Percentiles rank a stretch among this genome's conserved stretches.
These are phyloP conservation scores for Casuarina glauca DNA, from an alignment of 306 rosid species.

Conservation along the genomic window DNA sequence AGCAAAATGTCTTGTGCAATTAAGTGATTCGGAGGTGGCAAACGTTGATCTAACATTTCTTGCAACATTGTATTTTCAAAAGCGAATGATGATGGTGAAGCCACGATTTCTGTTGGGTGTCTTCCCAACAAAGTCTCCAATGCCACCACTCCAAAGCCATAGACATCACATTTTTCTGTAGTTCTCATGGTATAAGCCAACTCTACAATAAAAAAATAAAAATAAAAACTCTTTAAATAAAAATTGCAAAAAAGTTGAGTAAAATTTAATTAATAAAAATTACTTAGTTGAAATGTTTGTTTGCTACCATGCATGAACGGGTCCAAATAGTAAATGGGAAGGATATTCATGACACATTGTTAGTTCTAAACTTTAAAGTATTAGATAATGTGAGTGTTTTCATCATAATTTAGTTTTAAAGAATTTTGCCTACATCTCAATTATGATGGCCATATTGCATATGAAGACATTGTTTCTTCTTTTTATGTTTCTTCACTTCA, in stretches of 20 bases:
- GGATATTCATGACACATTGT: no score
- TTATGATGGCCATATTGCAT: neutral
- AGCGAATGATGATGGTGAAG: neutral
- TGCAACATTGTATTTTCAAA: neutral
- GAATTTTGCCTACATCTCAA: no score
- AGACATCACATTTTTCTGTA: slow-evolving; percentile 1
- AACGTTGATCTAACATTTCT: neutral
- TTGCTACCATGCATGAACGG: neutral
- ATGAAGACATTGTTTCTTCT: no score
- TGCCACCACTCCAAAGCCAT: neutral
- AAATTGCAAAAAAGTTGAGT: neutral
- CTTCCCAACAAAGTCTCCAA: neutral
- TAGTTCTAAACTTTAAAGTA: neutral
- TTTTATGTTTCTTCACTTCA: no score
- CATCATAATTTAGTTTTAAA: no score
- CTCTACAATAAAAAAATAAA: neutral
- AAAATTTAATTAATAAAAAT: neutral
- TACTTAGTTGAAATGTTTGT: neutral
- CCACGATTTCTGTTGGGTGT: neutral
- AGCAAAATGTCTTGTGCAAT: neutral
- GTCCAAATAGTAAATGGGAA: neutral
- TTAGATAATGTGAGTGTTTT: neutral
- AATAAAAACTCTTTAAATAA: no score
- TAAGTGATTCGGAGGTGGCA: neutral
- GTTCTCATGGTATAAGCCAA: neutral